Conservation (phyloP, 2,329 filamentous ascomycete genomes). For the Nakataea oryzae region DNA sequence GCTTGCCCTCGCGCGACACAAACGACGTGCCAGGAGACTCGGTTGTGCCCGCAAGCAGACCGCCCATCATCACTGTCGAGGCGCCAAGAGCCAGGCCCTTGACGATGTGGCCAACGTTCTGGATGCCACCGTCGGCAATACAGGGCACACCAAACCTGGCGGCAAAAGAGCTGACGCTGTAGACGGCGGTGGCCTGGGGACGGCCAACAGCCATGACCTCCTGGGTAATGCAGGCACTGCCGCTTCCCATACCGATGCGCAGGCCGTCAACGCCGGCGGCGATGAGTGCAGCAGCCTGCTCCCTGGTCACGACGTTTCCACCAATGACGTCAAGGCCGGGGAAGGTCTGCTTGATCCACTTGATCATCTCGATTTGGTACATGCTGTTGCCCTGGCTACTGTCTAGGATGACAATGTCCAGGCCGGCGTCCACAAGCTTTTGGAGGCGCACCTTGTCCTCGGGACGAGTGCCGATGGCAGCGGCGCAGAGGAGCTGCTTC, state of each 20-base stretch:
- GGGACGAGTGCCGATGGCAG: slow-evolving; percentile 87
- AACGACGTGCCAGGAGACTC: slow-evolving; percentile 97
- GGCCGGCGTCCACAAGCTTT: slow-evolving; percentile 84
- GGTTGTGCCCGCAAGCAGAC: slow-evolving; percentile 90
- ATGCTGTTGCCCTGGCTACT: slow-evolving; percentile 97
- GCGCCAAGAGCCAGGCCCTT: slow-evolving; percentile 94
- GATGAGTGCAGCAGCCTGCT: slow-evolving; percentile 88
- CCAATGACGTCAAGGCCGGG: slow-evolving; percentile 88
- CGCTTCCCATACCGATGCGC: slow-evolving; percentile 97
- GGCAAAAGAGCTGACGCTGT: slow-evolving; percentile 81
- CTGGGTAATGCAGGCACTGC: slow-evolving; percentile 96
- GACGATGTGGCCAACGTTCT: slow-evolving; percentile 98
- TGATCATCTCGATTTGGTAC: slow-evolving; percentile 98
- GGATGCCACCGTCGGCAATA: slow-evolving; percentile 94
- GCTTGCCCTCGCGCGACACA: slow-evolving; percentile 90
- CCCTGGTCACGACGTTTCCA: slow-evolving; percentile 95
- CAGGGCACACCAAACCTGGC: slow-evolving; percentile 91
- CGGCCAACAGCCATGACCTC: slow-evolving; percentile 99
- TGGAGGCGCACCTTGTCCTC: slow-evolving; percentile 82
- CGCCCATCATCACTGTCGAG: slow-evolving; percentile 98
- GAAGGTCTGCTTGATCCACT: slow-evolving; percentile 83
- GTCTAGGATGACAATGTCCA: slow-evolving; percentile 92
- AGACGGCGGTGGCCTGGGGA: slow-evolving; percentile 88
- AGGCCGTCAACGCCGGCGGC: slow-evolving; percentile 91
- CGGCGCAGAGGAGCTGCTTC: slow-evolving; percentile 93